Conservation (phyloP, 306 rosid genomes). For the Cicer pinnatifidum region DNA sequence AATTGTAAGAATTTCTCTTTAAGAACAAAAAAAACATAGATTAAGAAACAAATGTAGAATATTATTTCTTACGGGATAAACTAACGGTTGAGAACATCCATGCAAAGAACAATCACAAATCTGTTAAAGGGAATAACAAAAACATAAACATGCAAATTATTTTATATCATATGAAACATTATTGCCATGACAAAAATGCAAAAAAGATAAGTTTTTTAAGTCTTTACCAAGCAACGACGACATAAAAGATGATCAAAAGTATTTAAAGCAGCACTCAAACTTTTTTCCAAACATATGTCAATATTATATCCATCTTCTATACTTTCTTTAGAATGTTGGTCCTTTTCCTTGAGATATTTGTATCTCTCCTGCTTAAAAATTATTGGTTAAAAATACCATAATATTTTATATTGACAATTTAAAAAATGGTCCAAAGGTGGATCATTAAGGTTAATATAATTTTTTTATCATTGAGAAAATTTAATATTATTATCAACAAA, state of each 20-base stretch:
- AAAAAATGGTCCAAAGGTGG: not conserved
- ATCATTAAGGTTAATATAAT: not conserved
- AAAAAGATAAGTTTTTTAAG: constrained; percentile 26
- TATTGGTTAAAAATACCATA: not conserved
- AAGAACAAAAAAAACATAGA: too few species aligned
- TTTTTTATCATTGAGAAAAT: too few species aligned
- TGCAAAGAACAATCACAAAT: constrained; percentile 75
- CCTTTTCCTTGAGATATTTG: constrained; percentile 58
- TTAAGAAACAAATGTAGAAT: constrained; percentile 25
- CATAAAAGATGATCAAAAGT: constrained; percentile 80
- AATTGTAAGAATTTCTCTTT: too few species aligned
- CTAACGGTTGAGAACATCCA: constrained; percentile 66
- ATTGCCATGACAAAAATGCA: constrained; percentile 18
- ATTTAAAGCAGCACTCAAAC: constrained; percentile 61
- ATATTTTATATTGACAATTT: not conserved
- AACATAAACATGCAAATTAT: constrained; percentile 17
- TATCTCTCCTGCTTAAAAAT: constrained; percentile 65
- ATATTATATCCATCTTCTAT: constrained; percentile 44
- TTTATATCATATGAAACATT: constrained; percentile 18
- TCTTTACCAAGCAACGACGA: constrained; percentile 80
- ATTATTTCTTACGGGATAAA: constrained; percentile 68
- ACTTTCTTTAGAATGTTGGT: constrained; percentile 46
- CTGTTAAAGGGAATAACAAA: constrained; percentile 53
- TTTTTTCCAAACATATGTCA: constrained; percentile 66
- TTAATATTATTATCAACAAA: too few species aligned